Percentiles rank a stretch among this genome's conserved stretches.
phyloP scores from a whole-genome alignment of 305 asterid species.

The Solanum hybrid region DNA sequence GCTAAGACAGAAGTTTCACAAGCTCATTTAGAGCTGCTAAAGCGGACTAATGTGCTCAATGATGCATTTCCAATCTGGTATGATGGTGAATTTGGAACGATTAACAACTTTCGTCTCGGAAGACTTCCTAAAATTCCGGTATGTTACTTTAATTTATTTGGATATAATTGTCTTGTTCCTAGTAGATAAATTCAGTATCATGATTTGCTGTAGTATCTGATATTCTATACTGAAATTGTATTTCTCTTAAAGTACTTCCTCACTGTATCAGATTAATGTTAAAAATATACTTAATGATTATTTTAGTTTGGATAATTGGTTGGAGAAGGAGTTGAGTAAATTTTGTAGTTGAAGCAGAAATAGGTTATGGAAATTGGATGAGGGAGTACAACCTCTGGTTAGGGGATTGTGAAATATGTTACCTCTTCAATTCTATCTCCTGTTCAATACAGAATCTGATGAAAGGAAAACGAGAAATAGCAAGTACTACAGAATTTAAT shows the following conservation, averaged over 20 bases:
- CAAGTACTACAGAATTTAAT: not conserved
- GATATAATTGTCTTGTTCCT: not conserved
- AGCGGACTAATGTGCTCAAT: slow-evolving; percentile 78
- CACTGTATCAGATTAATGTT: not conserved
- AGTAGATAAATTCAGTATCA: not conserved
- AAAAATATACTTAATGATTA: not conserved
- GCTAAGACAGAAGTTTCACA: slow-evolving; percentile 96
- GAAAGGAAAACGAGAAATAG: not conserved
- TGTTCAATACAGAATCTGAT: not conserved
- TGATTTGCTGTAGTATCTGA: not conserved
- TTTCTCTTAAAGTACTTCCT: not conserved
- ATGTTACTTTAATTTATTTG: slow-evolving; percentile 8
- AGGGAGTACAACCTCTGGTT: not conserved
- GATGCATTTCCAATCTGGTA: slow-evolving; percentile 94
- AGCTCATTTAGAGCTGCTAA: slow-evolving; percentile 86
- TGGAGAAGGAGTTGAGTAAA: not conserved
- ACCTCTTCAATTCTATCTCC: not conserved
- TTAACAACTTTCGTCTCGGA: slow-evolving; percentile 93
- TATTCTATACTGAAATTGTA: not conserved
- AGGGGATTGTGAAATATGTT: not conserved
- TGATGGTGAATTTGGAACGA: slow-evolving; percentile 98
- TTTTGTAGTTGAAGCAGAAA: not conserved
- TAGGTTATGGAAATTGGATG: not conserved
- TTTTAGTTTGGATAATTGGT: not conserved
- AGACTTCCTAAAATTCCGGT: slow-evolving; percentile 96